Evolutionary conservation across 441 rosid genomes (phyloP).

Genomic region (Theobroma grandiflorum): DNA sequence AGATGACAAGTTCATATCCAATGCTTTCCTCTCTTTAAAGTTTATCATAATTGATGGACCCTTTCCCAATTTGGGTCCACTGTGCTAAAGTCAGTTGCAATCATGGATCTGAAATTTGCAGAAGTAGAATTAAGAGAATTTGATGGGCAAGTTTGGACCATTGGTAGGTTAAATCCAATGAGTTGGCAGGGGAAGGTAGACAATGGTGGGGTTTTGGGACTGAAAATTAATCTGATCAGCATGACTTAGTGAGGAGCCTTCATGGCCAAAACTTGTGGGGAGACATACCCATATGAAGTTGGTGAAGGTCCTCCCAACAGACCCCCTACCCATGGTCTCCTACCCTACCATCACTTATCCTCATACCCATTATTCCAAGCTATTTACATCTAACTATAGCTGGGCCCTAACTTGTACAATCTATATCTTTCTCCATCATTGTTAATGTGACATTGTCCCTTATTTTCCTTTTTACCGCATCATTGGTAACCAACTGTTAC

Average conservation of each 20-base stretch:
- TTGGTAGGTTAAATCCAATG: constrained; percentile 18
- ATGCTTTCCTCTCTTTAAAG: neutral
- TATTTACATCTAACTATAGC: neutral
- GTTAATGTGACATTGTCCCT: constrained; percentile 22
- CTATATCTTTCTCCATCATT: constrained; percentile 20
- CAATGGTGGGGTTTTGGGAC: constrained; percentile 13
- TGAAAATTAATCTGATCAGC: constrained; percentile 11
- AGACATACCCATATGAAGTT: constrained; percentile 40
- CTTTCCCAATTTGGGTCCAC: neutral
- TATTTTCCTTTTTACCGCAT: too few relatives aligned
- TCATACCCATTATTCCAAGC: constrained; percentile 38
- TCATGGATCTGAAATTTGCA: constrained; percentile 12
- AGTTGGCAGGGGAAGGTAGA: constrained; percentile 21
- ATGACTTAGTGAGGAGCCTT: neutral
- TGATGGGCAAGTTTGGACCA: constrained; percentile 3
- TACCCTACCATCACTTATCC: constrained; percentile 48
- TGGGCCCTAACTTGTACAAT: constrained; percentile 15
- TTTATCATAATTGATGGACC: constrained; percentile 4
- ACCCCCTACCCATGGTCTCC: constrained; percentile 46
- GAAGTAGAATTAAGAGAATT: neutral
- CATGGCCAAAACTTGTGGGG: constrained; percentile 16
- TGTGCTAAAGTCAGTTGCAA: neutral
- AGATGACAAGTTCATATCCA: neutral
- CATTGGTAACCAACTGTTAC: neutral
- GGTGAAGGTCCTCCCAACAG: constrained; percentile 43